phyloP scores from a whole-genome alignment of 2,329 filamentous ascomycete species.

The Cladophialophora bantiana region DNA sequence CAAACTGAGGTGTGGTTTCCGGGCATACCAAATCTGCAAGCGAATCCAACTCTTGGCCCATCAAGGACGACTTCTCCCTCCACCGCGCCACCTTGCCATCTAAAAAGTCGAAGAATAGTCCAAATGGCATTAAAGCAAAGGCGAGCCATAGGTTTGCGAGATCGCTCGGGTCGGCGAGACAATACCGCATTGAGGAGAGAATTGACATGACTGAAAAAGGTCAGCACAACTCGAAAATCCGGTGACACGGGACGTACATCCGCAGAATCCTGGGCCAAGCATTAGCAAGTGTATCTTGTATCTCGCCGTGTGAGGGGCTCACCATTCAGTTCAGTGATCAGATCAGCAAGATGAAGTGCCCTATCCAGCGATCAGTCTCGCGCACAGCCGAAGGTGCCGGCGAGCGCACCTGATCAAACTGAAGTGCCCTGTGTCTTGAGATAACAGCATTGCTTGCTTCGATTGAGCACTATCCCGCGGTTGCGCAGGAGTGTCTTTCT shows the following conservation, averaged over 20 bases:
- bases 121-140: constrained; percentile 86
- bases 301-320: constrained; percentile 23
- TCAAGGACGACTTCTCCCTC: constrained; percentile 95
- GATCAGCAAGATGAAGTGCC: constrained; percentile 58
- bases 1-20: background rate
- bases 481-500: constrained; percentile 29
- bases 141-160: constrained; percentile 79
- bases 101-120: constrained; percentile 97
- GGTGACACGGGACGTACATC: constrained; percentile 48
- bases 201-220: constrained; percentile 77
- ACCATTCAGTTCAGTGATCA: constrained; percentile 60
- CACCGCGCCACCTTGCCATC: constrained; percentile 96
- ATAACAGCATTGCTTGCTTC: constrained; percentile 59
- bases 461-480: constrained; percentile 49
- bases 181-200: constrained; percentile 94
- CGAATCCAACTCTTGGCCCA: constrained; percentile 97
- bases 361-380: constrained; percentile 39
- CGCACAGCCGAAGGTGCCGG: background rate
- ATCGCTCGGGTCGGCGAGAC: constrained; percentile 72
- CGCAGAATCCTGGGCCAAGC: constrained; percentile 53
- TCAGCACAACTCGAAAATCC: constrained; percentile 10
- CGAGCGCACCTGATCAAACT: constrained; percentile 55
- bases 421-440: constrained; percentile 57
- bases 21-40: constrained; percentile 84
- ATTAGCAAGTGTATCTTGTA: constrained; percentile 23